Evolutionary conservation across 768 basidiomycete genomes (phyloP).

Genomic region (Podaxis pistillaris): DNA sequence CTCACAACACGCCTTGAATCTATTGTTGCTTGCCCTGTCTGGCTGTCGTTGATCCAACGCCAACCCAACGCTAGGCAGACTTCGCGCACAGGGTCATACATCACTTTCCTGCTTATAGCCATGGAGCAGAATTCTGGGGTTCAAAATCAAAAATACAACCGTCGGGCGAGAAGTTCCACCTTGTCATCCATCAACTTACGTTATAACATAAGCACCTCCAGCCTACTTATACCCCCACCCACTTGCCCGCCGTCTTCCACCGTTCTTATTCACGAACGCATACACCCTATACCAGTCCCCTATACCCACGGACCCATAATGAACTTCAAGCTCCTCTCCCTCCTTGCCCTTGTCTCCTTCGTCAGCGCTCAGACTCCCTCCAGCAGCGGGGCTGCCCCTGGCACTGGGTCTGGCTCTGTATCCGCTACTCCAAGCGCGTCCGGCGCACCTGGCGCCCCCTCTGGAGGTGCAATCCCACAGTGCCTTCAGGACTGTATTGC

Average conservation of each 20-base stretch:
- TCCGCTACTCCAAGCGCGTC: neutral
- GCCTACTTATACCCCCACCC: conserved; percentile 10
- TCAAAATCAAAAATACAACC: neutral
- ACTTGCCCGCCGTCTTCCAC: neutral
- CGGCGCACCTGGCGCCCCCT: neutral
- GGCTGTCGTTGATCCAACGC: neutral
- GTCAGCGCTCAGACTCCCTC: neutral
- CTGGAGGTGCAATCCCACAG: neutral
- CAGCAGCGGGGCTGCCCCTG: neutral
- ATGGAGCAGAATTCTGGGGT: conserved; percentile 8
- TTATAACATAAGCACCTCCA: conserved; percentile 3
- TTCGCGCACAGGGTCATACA: neutral
- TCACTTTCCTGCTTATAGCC: neutral
- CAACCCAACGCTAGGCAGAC: neutral
- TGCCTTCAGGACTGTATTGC: neutral
- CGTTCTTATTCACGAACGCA: neutral
- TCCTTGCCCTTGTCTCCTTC: conserved; percentile 5
- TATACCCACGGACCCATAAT: neutral
- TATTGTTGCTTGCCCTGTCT: neutral
- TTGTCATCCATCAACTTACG: neutral
- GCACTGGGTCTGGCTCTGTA: neutral
- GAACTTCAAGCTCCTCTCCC: conserved; percentile 9
- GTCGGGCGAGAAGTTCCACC: neutral
- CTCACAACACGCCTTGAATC: neutral
- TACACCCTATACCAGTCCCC: neutral